Conservation (phyloP, 1,139 yeast genomes). For the Candida sp. region DNA sequence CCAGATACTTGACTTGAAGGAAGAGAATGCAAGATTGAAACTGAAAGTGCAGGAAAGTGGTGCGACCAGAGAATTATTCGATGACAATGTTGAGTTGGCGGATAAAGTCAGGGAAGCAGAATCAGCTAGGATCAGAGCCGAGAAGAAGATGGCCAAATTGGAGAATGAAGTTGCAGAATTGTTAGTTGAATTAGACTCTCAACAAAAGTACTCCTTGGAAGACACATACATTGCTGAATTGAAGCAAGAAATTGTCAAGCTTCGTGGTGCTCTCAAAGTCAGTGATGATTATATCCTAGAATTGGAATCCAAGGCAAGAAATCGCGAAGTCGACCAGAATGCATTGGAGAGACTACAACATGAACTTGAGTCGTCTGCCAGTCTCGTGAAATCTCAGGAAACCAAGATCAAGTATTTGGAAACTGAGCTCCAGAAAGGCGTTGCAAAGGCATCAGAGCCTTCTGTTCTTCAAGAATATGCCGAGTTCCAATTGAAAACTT, state of each 20-base stretch:
- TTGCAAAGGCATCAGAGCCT: neutral
- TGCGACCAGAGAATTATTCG: slow-evolving; percentile 1
- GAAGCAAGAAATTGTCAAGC: slow-evolving; percentile 2
- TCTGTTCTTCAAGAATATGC: slow-evolving; percentile 3
- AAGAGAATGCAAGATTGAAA: slow-evolving; percentile 4
- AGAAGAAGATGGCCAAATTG: slow-evolving; percentile 6
- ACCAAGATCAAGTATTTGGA: slow-evolving; percentile 1
- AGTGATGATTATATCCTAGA: slow-evolving; percentile 6
- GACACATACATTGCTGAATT: slow-evolving; percentile 5
- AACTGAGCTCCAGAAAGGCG: slow-evolving; percentile 5
- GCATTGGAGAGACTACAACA: slow-evolving; percentile 3
- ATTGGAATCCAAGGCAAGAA: slow-evolving; percentile 2
- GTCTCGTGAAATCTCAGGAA: slow-evolving; percentile 2
- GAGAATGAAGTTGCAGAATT: slow-evolving; percentile 4
- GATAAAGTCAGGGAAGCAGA: slow-evolving; percentile 6
- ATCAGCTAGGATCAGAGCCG: neutral
- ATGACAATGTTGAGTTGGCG: slow-evolving; percentile 6
- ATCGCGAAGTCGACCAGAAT: neutral
- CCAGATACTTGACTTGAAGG: neutral
- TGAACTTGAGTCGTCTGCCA: slow-evolving; percentile 2
- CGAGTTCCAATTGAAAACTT: slow-evolving; percentile 5
- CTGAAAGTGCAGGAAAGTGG: neutral
- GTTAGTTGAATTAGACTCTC: slow-evolving; percentile 6
- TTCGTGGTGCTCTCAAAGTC: slow-evolving; percentile 3
- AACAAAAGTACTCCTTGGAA: neutral